Base-by-base conservation (phyloP, 148 eudicot species). In the Camellia japonica region DNA sequence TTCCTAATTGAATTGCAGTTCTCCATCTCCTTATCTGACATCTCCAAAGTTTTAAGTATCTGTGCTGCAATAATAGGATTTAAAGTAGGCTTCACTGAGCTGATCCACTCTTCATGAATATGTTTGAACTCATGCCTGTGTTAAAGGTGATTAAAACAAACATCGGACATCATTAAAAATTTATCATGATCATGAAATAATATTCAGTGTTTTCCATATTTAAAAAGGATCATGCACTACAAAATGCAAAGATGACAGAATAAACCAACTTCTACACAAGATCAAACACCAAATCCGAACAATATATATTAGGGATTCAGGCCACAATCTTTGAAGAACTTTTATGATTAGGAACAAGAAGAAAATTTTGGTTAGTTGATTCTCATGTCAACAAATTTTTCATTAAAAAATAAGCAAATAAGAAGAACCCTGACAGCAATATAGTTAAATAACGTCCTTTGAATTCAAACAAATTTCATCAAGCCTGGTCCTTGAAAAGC, bases 91-190 rank as follows among this genome's bases (percentile, higher is more conserved):
- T 93, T 95, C 80, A 76, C 88, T 3, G 89, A 88, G 69, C 79
- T 85, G 71, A 93, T 87, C 99, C 99, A 95, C 75, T 90, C 95
- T n/a, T 66, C 88, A 79, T 95, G 97, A 74, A 87, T 90, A 79
- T 85, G 80, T 78, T 81, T 89, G 75, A 95, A 91, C 82, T 95
- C 99, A 83, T 90, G 87, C 87, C 98, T 95, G 91, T 62, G 75
- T 58, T 51, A 77, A 70, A 55, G 43, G 12, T 69, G 52, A 42
- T 0, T 64, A 18, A 38, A 75, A 64, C 20, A n/a, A 74, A 68
- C 20, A 71, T 63, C 16, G 67, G 66, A 77, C 6, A 23, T 6
- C 66, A 60, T 30, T 49, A 80, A n/a, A 23, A 78, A 7, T 10
- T 12, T 46, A 56, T 16, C 14, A 59, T 47, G 16, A 64, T 63